phyloP scores from a whole-genome alignment of 176 grass and related monocot genomes.

The Otatea glauca region DNA sequence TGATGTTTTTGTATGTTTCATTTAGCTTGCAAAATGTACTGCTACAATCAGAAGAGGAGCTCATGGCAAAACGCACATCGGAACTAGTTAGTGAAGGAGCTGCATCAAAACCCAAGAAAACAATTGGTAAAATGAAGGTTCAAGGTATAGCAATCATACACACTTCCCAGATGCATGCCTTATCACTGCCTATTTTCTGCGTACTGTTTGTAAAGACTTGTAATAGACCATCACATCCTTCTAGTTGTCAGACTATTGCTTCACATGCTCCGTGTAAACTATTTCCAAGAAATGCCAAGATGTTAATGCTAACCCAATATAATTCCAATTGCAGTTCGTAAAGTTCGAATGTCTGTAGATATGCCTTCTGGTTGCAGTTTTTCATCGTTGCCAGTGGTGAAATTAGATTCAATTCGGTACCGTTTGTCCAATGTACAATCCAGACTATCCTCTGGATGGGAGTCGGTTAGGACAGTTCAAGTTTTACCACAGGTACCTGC shows the following conservation, averaged over 20 bases:
- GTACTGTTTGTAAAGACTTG: constrained; percentile 16
- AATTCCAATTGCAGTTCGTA: constrained; percentile 77
- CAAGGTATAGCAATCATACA: constrained; percentile 67
- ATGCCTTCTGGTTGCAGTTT: constrained; percentile 92
- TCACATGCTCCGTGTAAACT: constrained; percentile 6
- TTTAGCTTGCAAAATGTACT: constrained; percentile 87
- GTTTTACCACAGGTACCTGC: constrained; percentile 69
- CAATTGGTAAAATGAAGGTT: constrained; percentile 96
- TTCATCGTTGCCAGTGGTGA: constrained; percentile 75
- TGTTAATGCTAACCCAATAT: constrained; percentile 35
- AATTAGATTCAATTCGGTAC: constrained; percentile 73
- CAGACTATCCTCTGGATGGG: constrained; percentile 81
- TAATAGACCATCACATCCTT: constrained; percentile 6
- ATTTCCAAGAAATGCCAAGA: neutral
- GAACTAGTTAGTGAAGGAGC: constrained; percentile 83
- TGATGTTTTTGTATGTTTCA: constrained; percentile 39
- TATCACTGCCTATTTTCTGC: neutral
- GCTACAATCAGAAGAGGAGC: constrained; percentile 93
- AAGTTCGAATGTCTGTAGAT: constrained; percentile 94
- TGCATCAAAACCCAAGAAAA: constrained; percentile 87
- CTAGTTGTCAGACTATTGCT: constrained; percentile 6
- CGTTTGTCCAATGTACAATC: constrained; percentile 83
- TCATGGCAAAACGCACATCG: constrained; percentile 74
- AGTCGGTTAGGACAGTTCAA: constrained; percentile 78
- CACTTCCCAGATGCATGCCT: constrained; percentile 1